Base-by-base conservation (phyloP, 2,329 filamentous ascomycete genomes). In the Pyricularia grisea region DNA sequence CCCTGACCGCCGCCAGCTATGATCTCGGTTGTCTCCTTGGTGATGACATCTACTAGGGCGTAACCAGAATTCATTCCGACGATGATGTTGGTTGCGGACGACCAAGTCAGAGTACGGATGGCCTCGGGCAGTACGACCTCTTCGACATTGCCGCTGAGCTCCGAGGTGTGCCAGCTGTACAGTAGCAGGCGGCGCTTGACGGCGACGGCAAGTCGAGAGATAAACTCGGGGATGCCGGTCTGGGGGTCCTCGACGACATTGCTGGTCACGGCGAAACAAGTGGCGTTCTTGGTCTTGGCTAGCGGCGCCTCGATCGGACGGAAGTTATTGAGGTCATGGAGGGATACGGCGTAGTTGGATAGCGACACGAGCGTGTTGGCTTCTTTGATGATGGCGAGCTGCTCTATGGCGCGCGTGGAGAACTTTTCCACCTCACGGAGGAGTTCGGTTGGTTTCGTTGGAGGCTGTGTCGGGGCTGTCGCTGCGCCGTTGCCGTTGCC, bases 121-220 rank as follows among this genome's bases (percentile, higher is more conserved):
- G 91, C 88, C 75, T 94, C 94, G 42, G 92, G 84, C 64, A 98
- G 84, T 1, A 88, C 87, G 55, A 97, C 87, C 79, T 98, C 95
- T 31, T 83, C 82, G 0, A 90, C 88, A 42, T 95, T 88, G 3
- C 87, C 83, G 66, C 86, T 86, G 61, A 97, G 84, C 81, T 98
- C 95, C 82, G 93, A 95, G 77, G 97, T 94, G 74, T 95, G 91
- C 95, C 96, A 99, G 75, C 90, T 92, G 94, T 95, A 99, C 69
- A 97, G 80, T 71, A 98, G 78, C 68, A 99, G 84, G 74, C 92
- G 92, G 75, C 95, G 85, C 84, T 98, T 98, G 42, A 97, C 92
- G 4, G 93, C 93, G 12, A 99, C 94, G 7, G 93, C 95, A 67
- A 99, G 82, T 55, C 93, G 86, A 69, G 93, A 97, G 72, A 98